These are phyloP conservation scores for Usnea hakonensis DNA, from an alignment of 495 filamentous ascomycete genomes.

Conservation along the genomic window DNA sequence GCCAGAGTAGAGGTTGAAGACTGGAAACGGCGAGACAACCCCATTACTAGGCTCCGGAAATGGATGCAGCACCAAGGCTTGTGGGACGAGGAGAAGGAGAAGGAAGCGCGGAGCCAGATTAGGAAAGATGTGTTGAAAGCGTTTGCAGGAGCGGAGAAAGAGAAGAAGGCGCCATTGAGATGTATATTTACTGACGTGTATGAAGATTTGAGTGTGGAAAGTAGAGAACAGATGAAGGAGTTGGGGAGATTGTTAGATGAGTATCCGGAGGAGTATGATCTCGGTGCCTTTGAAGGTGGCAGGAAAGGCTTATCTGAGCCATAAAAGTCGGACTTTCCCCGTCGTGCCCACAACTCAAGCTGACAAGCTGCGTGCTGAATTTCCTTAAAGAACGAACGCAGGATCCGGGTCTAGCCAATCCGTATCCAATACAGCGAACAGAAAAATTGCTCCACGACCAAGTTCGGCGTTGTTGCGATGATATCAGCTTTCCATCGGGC, in stretches of 20 bases:
- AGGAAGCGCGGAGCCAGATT: constrained; percentile 56
- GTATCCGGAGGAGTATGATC: constrained; percentile 91
- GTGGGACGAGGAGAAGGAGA: constrained; percentile 81
- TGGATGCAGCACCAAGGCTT: constrained; percentile 74
- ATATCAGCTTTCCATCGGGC: too few relatives aligned
- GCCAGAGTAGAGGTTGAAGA: constrained; percentile 92
- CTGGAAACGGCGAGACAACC: constrained; percentile 95
- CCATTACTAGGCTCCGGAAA: constrained; percentile 83
- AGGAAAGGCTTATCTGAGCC: constrained; percentile 49
- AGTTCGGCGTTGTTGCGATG: too few relatives aligned
- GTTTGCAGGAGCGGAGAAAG: constrained; percentile 78
- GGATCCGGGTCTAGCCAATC: too few relatives aligned
- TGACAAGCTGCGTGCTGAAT: neutral
- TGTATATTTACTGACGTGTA: constrained; percentile 83
- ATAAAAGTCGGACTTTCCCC: neutral
- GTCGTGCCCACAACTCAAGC: too few relatives aligned
- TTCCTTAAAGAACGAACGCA: neutral
- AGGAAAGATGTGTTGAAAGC: constrained; percentile 72
- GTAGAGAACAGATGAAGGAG: constrained; percentile 68
- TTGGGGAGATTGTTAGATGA: constrained; percentile 67
- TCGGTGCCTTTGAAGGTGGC: constrained; percentile 69
- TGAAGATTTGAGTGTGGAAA: constrained; percentile 76
- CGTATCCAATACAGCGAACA: too few relatives aligned
- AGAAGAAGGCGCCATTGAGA: constrained; percentile 76
- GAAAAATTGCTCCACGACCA: too few relatives aligned